Evolutionary conservation across 2,329 filamentous ascomycete species (phyloP).

Genomic region (Aspergillus glaucus): DNA sequence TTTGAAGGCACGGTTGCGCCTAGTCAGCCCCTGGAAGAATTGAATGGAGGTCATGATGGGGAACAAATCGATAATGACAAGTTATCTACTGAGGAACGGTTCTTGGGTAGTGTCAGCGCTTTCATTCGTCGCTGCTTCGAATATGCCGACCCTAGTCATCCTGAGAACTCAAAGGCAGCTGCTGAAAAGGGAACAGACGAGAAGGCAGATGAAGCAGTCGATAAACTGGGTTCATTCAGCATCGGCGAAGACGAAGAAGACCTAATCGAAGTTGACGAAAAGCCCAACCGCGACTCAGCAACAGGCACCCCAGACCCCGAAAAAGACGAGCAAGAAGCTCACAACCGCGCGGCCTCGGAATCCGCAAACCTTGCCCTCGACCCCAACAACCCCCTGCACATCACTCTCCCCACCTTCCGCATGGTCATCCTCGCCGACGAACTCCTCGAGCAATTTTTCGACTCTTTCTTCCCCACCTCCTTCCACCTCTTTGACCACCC

Average conservation of each 20-base stretch:
- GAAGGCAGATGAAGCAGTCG: slow-evolving; percentile 25
- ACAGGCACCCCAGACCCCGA: slow-evolving; percentile 9
- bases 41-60: slow-evolving; percentile 37
- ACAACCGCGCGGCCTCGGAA: slow-evolving; percentile 60
- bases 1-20: slow-evolving; percentile 68
- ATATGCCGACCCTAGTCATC: slow-evolving; percentile 89
- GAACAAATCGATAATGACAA: slow-evolving; percentile 34
- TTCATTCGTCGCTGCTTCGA: slow-evolving; percentile 97
- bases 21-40: slow-evolving; percentile 52
- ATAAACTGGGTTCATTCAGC: slow-evolving; percentile 56
- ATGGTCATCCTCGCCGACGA: slow-evolving; percentile 98
- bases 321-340: slow-evolving; percentile 25
- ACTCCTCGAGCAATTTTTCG: slow-evolving; percentile 92
- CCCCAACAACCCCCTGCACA: slow-evolving; percentile 85
- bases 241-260: slow-evolving; percentile 63
- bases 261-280: slow-evolving; percentile 36
- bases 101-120: slow-evolving; percentile 85
- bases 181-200: slow-evolving; percentile 21
- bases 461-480: slow-evolving; percentile 86
- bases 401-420: slow-evolving; percentile 93
- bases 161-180: slow-evolving; percentile 48
- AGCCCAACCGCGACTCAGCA: slow-evolving; percentile 11
- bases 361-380: slow-evolving; percentile 86
- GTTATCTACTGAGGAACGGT: slow-evolving; percentile 71
- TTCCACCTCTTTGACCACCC: slow-evolving; percentile 74